A percentile compares a stretch with the other conserved stretches of the same genome.
Conservation (phyloP, 2,329 filamentous ascomycete species). For the Xylaria sp. region DNA sequence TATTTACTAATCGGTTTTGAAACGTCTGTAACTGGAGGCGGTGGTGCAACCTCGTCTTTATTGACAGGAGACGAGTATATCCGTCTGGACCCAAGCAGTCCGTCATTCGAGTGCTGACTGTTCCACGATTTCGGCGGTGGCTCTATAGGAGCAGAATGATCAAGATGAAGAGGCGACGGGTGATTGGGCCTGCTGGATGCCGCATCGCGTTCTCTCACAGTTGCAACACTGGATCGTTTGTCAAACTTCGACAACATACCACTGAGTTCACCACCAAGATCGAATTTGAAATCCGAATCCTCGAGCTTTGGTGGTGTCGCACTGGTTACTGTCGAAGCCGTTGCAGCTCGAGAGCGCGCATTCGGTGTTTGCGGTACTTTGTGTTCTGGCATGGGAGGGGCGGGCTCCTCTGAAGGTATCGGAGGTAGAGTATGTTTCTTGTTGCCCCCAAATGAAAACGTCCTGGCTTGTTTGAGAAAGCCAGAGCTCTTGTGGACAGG, state of each 20-base stretch:
- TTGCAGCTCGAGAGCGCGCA: conserved; percentile 55
- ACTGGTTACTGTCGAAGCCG: conserved; percentile 59
- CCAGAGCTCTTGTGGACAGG: conserved; percentile 55
- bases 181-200: conserved; percentile 53
- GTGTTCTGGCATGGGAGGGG: conserved; percentile 46
- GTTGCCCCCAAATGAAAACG: conserved; percentile 64
- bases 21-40: conserved; percentile 27
- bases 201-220: conserved; percentile 52
- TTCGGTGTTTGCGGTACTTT: conserved; percentile 35
- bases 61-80: conserved; percentile 41
- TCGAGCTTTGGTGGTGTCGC: conserved; percentile 57
- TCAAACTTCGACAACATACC: conserved; percentile 62
- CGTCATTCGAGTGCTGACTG: conserved; percentile 58
- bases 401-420: conserved; percentile 45
- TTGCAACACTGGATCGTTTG: conserved; percentile 60
- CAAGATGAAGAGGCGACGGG: conserved; percentile 55
- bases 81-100: conserved; percentile 50
- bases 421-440: conserved; percentile 53
- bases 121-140: conserved; percentile 57
- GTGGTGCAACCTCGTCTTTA: conserved; percentile 45
- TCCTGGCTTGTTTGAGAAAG: conserved; percentile 62
- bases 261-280: conserved; percentile 63
- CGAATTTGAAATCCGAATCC: conserved; percentile 53
- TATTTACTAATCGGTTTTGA: conserved; percentile 35
- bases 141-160: conserved; percentile 52